phyloP scores from a whole-genome alignment of 1,139 yeast species.

The Pichia sp. region DNA sequence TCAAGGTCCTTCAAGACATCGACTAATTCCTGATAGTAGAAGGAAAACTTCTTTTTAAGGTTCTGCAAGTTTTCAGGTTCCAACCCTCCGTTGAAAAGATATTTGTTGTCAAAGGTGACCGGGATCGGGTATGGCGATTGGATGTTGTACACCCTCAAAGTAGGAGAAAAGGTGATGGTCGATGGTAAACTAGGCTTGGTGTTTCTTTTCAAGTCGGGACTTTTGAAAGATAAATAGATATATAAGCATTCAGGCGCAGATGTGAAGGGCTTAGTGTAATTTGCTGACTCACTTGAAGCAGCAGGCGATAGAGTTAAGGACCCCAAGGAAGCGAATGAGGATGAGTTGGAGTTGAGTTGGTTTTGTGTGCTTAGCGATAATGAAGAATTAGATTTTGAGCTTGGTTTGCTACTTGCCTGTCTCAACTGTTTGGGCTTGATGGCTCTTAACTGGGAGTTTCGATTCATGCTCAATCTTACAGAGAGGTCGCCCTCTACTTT shows the following conservation, averaged over 20 bases:
- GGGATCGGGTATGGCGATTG: conserved; percentile 23
- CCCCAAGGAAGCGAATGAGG: neutral
- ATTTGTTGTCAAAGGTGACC: conserved; percentile 22
- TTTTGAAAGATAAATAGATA: conserved; percentile 13
- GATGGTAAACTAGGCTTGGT: conserved; percentile 18
- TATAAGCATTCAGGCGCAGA: conserved; percentile 4
- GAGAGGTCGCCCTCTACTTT: conserved; percentile 19
- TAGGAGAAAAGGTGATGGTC: conserved; percentile 13
- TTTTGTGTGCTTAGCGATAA: neutral
- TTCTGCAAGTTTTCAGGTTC: conserved; percentile 5
- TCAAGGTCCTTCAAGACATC: conserved; percentile 10
- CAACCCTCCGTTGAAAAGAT: conserved; percentile 15
- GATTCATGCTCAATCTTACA: conserved; percentile 11
- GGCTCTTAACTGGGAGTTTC: conserved; percentile 14
- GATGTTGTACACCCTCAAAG: conserved; percentile 18
- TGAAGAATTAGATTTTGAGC: conserved; percentile 1
- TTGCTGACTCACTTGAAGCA: conserved; percentile 4
- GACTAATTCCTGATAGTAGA: conserved; percentile 13
- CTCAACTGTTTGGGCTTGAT: conserved; percentile 17
- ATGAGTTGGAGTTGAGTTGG: neutral
- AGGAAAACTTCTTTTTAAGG: conserved; percentile 15
- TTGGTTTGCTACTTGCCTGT: neutral
- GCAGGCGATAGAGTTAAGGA: conserved; percentile 4
- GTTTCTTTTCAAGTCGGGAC: neutral
- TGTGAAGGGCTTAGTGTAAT: neutral